These are phyloP conservation scores for Edaphochlamys debaryana DNA, from an alignment of 139 green algal genomes.

Conservation along the genomic window DNA sequence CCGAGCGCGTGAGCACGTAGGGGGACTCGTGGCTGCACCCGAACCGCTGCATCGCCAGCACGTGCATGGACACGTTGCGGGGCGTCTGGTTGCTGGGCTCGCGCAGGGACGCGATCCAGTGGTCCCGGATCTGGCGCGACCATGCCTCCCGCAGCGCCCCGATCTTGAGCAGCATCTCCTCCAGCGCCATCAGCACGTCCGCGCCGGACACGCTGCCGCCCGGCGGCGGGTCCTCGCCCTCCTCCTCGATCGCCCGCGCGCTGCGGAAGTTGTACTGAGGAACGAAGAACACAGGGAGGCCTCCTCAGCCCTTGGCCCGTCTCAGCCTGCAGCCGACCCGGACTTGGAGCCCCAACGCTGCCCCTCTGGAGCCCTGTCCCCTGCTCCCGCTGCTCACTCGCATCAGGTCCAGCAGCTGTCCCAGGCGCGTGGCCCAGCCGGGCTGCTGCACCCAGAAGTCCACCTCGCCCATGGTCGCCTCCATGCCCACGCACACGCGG, in stretches of 20 bases:
- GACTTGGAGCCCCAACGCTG: too few species aligned
- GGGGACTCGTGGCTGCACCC: constrained; percentile 43
- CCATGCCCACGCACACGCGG: constrained; percentile 57
- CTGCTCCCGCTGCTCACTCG: not conserved
- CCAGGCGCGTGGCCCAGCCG: not conserved
- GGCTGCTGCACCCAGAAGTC: constrained; percentile 63
- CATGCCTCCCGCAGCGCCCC: constrained; percentile 40
- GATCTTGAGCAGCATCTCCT: constrained; percentile 31
- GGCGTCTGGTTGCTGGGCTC: not conserved
- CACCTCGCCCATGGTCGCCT: constrained; percentile 63
- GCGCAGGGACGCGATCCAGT: constrained; percentile 61
- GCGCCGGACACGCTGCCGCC: constrained; percentile 24
- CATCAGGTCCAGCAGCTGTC: constrained; percentile 30
- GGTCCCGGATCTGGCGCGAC: constrained; percentile 33
- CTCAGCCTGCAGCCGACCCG: too few species aligned
- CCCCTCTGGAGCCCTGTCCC: too few species aligned
- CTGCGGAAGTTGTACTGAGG: too few species aligned
- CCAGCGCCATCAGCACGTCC: constrained; percentile 28
- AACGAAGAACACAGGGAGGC: too few species aligned
- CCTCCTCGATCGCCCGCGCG: too few species aligned
- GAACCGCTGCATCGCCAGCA: constrained; percentile 66
- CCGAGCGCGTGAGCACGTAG: constrained; percentile 58
- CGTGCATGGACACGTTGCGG: constrained; percentile 61
- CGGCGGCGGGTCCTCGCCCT: too few species aligned
- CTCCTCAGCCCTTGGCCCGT: too few species aligned